Base-by-base conservation (phyloP, 805 yeast genomes). In the Scheffersomyces lignosus region DNA sequence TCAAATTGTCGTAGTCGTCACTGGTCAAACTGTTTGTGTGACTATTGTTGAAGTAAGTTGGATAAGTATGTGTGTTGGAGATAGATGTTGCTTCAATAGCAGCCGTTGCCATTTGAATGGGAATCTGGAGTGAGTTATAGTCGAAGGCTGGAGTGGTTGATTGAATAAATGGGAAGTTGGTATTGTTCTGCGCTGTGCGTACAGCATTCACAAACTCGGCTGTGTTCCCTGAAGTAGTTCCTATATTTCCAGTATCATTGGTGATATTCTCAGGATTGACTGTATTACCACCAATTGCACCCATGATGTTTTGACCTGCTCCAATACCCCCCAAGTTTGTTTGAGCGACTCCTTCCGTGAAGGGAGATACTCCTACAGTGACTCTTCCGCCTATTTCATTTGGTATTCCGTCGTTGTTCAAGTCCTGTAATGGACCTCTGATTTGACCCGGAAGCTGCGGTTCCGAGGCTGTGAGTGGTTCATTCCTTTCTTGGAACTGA, bases 1-100 rank as follows among this genome's bases (percentile, higher is more conserved):
- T 48, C 10, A 69, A 43, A 34, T 49, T 62, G 20, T 68, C 72
- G 44, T 60, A 66, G 41, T 69, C 73, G 31, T 68, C 73, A 40
- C 57, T 54, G 25, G 63, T 63, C 32, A 66, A 51, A 37, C 47
- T 56, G 39, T 47, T 49, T 18, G 54, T 29, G 34, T 46, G 55
- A 26, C 38, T 41, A 14, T 45, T 49, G 39, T 51, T 49, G 44
- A 53, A 55, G 33, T 51, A 57, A 2, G 53, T 32, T 7, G 50
- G 44, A 22, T 37, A 40, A 9, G 43, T 38, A 18, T 29, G 22
- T 3, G 27, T 17, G 27, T 14, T 29, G 5, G 38, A 31, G n/a
- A 34, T 34, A 12, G 23, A 17, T 15, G 38, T 27, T 12, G 38
- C 24, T 18, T 34, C 42, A 12, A 34, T 28, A 22, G 33, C 33